These are phyloP conservation scores for Xanthoconium stramineum DNA, from an alignment of 768 basidiomycete species.

Conservation along the genomic window DNA sequence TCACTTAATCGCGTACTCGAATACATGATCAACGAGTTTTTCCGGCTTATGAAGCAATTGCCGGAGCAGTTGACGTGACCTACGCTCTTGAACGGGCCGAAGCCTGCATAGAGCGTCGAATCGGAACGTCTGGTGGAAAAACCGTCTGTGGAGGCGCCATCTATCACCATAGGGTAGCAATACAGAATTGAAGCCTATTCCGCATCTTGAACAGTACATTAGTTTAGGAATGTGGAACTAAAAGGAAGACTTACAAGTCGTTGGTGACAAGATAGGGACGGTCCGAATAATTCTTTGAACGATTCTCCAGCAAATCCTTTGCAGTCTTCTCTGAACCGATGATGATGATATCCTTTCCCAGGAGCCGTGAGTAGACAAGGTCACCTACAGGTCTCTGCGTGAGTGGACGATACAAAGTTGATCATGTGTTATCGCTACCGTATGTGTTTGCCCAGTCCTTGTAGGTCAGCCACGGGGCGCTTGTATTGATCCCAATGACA, in stretches of 20 bases:
- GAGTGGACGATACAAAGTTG: not conserved
- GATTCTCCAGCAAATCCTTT: slow-evolving; percentile 43
- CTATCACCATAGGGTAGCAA: not conserved
- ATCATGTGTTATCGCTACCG: slow-evolving; percentile 10
- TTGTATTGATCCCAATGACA: slow-evolving; percentile 17
- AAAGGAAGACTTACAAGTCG: not conserved
- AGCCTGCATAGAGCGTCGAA: too few relatives aligned
- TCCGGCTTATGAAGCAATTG: too few relatives aligned
- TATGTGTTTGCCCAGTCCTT: slow-evolving; percentile 34
- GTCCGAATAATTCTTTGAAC: slow-evolving; percentile 45
- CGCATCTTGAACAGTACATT: not conserved
- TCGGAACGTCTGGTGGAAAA: too few relatives aligned
- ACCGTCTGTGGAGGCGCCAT: too few relatives aligned
- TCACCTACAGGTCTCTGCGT: slow-evolving; percentile 26
- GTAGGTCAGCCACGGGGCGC: slow-evolving; percentile 33
- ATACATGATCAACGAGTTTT: too few relatives aligned
- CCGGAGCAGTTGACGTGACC: too few relatives aligned
- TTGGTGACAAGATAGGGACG: slow-evolving; percentile 33
- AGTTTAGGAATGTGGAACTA: not conserved
- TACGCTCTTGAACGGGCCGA: too few relatives aligned
- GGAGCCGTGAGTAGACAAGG: slow-evolving; percentile 43
- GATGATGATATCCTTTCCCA: slow-evolving; percentile 25
- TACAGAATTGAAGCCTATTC: slow-evolving; percentile 9
- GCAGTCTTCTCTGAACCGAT: slow-evolving; percentile 43
- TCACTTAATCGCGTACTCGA: too few relatives aligned